Percentiles rank a stretch among this genome's conserved stretches.
Conservation (phyloP, 2,329 filamentous ascomycete species). For the Nannizziopsis arthrosporioides region DNA sequence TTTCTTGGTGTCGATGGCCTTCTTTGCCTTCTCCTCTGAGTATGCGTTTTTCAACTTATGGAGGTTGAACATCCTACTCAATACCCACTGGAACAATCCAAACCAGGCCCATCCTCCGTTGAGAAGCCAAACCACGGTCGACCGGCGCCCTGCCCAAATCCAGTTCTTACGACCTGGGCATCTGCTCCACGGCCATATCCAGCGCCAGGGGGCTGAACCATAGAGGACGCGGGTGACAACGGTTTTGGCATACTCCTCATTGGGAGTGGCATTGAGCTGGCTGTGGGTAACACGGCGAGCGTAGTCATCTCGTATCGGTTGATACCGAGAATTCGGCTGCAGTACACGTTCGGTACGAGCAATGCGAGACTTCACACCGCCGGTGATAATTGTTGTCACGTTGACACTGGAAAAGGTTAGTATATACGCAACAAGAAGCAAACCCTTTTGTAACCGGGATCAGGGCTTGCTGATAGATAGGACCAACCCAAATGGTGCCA, state of each 20-base stretch:
- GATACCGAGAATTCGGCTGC: slow-evolving; percentile 39
- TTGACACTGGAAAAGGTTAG: slow-evolving; percentile 30
- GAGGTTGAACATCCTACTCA: slow-evolving; percentile 43
- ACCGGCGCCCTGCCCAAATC: slow-evolving; percentile 39
- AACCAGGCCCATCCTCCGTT: slow-evolving; percentile 38
- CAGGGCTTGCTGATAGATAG: not conserved
- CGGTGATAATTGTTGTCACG: slow-evolving; percentile 46
- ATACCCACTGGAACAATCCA: slow-evolving; percentile 26
- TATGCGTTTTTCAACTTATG: slow-evolving; percentile 32
- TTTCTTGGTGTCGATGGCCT: not conserved
- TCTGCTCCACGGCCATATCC: slow-evolving; percentile 38
- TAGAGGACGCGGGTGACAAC: slow-evolving; percentile 44
- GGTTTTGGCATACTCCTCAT: slow-evolving; percentile 42
- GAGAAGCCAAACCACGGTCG: slow-evolving; percentile 41
- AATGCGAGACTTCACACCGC: slow-evolving; percentile 49
- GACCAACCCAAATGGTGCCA: slow-evolving; percentile 38
- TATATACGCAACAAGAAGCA: not conserved
- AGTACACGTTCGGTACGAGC: slow-evolving; percentile 42
- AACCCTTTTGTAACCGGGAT: not conserved
- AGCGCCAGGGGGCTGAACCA: slow-evolving; percentile 35
- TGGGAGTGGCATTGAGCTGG: slow-evolving; percentile 43
- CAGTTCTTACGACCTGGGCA: slow-evolving; percentile 27
- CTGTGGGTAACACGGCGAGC: slow-evolving; percentile 41
- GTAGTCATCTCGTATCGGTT: slow-evolving; percentile 43
- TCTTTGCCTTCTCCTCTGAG: slow-evolving; percentile 3